A percentile compares a stretch with the other conserved stretches of the same genome.
These are phyloP conservation scores for Flaveria floridana DNA, from an alignment of 140 eudicot genomes.

Conservation along the genomic window DNA sequence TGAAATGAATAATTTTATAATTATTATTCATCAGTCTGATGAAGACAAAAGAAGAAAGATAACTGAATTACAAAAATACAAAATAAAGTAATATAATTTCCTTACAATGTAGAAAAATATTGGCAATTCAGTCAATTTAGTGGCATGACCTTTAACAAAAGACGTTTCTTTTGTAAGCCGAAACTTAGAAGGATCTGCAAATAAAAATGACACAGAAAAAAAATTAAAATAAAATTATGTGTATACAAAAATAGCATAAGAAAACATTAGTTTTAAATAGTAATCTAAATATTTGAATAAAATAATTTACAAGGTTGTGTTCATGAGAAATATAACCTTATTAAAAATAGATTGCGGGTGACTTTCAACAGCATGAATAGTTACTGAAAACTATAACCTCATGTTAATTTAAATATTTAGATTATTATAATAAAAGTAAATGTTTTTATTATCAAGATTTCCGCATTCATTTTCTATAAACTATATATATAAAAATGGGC, in stretches of 20 bases:
- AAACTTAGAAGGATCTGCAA: conserved; percentile 61
- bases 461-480: neutral
- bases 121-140: conserved; percentile 38
- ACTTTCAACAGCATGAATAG: neutral
- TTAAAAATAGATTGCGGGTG: too few relatives aligned
- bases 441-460: neutral
- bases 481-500: too few relatives aligned
- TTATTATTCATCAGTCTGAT: conserved; percentile 9
- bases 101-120: conserved; percentile 65
- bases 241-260: neutral
- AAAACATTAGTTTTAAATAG: neutral
- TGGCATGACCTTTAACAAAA: conserved; percentile 64
- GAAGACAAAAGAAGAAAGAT: conserved; percentile 6
- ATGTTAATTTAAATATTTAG: neutral
- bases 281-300: too few relatives aligned
- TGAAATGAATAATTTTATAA: conserved; percentile 31
- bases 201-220: conserved; percentile 13
- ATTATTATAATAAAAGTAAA: neutral
- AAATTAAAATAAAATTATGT: conserved; percentile 13
- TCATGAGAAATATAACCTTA: too few relatives aligned
- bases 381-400: neutral
- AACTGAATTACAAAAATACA: neutral
- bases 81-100: neutral
- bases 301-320: too few relatives aligned
- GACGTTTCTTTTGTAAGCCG: conserved; percentile 82